phyloP scores from a whole-genome alignment of 176 grass and related monocot genomes.

The Stipa capillata region DNA sequence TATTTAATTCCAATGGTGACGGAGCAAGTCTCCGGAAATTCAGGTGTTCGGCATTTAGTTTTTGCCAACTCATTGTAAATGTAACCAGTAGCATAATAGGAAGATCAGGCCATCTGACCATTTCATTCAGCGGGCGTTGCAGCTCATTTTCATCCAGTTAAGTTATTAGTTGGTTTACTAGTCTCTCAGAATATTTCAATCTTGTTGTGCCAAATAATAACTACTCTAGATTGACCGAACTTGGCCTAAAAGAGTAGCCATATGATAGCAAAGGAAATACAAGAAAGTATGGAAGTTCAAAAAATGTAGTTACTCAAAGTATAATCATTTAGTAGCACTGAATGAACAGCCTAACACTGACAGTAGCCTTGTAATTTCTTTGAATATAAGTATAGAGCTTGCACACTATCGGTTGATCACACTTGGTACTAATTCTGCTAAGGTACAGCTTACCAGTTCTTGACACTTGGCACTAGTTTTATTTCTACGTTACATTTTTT shows the following conservation, averaged over 20 bases:
- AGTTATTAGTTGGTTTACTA: neutral
- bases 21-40: neutral
- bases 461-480: too few relatives aligned
- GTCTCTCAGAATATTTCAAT: neutral
- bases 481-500: too few relatives aligned
- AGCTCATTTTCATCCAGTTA: neutral
- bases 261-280: neutral
- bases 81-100: neutral
- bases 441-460: too few relatives aligned
- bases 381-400: too few relatives aligned
- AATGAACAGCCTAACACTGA: too few relatives aligned
- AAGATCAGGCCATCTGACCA: neutral
- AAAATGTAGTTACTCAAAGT: neutral
- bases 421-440: too few relatives aligned
- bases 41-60: neutral
- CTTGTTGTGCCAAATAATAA: neutral
- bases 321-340: too few relatives aligned
- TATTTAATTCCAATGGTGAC: neutral
- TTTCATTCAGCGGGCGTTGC: neutral
- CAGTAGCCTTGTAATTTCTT: too few relatives aligned
- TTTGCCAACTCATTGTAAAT: neutral
- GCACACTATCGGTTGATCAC: too few relatives aligned
- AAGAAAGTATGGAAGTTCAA: neutral
- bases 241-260: neutral
- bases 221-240: neutral